phyloP scores from a whole-genome alignment of 805 yeast species.

The Teunomyces aglyptinius region DNA sequence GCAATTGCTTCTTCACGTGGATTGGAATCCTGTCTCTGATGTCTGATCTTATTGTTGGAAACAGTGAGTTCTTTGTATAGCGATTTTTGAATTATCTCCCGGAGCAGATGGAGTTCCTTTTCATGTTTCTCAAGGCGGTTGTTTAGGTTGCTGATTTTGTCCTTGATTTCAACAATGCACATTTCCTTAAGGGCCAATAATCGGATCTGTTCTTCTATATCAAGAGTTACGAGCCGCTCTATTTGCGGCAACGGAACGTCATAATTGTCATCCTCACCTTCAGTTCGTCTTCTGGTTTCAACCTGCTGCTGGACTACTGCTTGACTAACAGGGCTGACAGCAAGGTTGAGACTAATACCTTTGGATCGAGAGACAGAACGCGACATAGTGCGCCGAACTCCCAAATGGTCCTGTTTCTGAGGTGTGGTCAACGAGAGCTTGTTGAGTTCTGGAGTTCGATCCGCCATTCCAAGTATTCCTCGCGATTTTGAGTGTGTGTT shows the following conservation, averaged over 20 bases:
- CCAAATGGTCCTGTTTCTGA: background rate
- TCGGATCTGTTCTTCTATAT: conserved; percentile 55
- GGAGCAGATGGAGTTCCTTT: conserved; percentile 50
- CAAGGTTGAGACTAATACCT: conserved; percentile 34
- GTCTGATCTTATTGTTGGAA: conserved; percentile 6
- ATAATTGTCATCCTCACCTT: conserved; percentile 18
- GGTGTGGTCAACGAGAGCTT: background rate
- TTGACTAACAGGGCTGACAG: conserved; percentile 24
- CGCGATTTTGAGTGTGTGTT: too few relatives aligned
- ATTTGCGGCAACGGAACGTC: conserved; percentile 33
- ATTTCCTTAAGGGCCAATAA: conserved; percentile 67
- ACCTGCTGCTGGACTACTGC: background rate
- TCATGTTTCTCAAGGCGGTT: conserved; percentile 41
- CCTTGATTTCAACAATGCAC: conserved; percentile 63
- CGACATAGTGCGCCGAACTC: background rate
- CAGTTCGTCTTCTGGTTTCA: background rate
- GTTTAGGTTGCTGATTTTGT: conserved; percentile 46
- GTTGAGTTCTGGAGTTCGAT: background rate
- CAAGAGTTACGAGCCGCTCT: conserved; percentile 27
- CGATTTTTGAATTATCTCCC: conserved; percentile 46
- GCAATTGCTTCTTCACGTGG: conserved; percentile 30
- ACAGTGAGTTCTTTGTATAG: conserved; percentile 38
- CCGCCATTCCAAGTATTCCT: background rate
- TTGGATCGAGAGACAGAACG: conserved; percentile 12
- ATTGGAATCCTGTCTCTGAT: conserved; percentile 19